A percentile compares a stretch with the other conserved stretches of the same genome.
Conservation (phyloP, 345 rosid species). For the Moricandia arvensis region DNA sequence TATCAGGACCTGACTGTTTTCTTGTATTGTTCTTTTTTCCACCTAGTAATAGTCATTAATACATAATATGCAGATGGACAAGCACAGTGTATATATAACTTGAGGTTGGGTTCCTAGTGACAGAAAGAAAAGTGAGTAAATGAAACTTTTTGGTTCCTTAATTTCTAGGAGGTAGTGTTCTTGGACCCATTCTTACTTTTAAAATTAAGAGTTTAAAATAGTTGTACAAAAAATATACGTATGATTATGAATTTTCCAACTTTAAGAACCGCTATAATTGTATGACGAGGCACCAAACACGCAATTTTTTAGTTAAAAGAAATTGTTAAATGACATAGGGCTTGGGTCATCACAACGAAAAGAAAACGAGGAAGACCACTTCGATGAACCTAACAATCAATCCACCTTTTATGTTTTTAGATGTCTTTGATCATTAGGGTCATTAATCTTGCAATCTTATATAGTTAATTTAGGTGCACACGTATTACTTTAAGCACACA, state of each 20-base stretch:
- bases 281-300: neutral
- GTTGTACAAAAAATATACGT: neutral
- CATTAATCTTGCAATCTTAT: neutral
- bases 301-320: neutral
- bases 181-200: neutral
- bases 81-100: too few species aligned
- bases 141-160: neutral
- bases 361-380: constrained; percentile 10
- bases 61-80: too few species aligned
- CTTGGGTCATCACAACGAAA: too few species aligned
- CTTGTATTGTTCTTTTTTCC: too few species aligned
- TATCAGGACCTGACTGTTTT: too few species aligned
- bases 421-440: too few species aligned
- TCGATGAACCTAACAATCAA: constrained; percentile 1
- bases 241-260: neutral
- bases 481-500: too few species aligned
- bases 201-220: too few species aligned
- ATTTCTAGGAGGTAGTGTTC: neutral
- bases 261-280: neutral
- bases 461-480: too few species aligned
- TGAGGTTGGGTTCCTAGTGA: neutral
- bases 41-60: too few species aligned
- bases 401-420: neutral
- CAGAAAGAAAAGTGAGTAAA: neutral
- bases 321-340: constrained; percentile 5